Percentiles rank a stretch among this genome's conserved stretches.
Evolutionary conservation across 1,284 basidiomycete genomes (phyloP).

Genomic region (Trichosporon sp.): DNA sequence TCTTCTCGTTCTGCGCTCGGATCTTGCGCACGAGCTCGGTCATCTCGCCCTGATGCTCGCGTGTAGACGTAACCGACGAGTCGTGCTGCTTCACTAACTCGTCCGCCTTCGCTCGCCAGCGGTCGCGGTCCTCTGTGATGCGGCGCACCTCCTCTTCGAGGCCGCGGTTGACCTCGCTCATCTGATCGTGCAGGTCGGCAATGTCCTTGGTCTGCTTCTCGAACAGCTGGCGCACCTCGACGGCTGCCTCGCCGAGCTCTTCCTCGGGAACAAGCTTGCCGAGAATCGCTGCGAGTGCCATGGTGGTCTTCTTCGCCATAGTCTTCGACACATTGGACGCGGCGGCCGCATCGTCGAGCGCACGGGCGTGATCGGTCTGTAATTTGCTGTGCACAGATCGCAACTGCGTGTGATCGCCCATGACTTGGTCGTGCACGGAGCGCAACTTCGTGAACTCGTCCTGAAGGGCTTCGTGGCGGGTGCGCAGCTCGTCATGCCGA

Average conservation of each 20-base stretch:
- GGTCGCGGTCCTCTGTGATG: conserved; percentile 56
- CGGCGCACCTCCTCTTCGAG: conserved; percentile 56
- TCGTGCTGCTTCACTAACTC: conserved; percentile 44
- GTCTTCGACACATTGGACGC: background rate
- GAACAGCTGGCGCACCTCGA: conserved; percentile 4
- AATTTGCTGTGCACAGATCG: background rate
- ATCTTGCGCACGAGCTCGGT: conserved; percentile 14
- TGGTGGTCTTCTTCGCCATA: background rate
- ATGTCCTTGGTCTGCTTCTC: conserved; percentile 54
- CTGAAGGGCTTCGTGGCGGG: background rate
- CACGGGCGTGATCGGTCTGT: conserved; percentile 5
- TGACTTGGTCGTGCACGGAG: background rate
- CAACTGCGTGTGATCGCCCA: background rate
- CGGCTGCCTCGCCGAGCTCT: background rate
- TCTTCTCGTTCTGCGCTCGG: conserved; percentile 32
- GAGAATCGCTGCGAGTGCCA: conserved; percentile 39
- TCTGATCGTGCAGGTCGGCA: conserved; percentile 32
- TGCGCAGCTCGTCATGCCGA: background rate
- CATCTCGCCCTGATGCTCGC: conserved; percentile 10
- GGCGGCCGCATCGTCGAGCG: conserved; percentile 26
- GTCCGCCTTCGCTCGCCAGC: conserved; percentile 55
- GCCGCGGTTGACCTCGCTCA: conserved; percentile 51
- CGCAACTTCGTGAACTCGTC: background rate
- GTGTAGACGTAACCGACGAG: conserved; percentile 47
- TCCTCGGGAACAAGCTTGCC: conserved; percentile 42